phyloP scores from a whole-genome alignment of 352 stramenopile genomes.

The Pythium vanterpoolii region DNA sequence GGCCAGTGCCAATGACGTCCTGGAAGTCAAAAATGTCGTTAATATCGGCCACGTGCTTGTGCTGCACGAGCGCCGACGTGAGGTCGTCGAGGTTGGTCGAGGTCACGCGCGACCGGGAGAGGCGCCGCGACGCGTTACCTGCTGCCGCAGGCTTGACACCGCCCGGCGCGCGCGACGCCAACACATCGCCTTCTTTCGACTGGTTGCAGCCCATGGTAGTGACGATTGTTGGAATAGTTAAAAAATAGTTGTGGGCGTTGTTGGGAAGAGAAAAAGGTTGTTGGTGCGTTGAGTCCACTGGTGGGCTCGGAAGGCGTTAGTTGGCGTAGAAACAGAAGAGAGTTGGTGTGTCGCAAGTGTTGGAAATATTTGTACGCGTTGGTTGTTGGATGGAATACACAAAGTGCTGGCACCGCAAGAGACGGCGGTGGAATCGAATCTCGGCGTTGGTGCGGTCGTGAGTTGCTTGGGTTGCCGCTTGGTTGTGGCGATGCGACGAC shows the following conservation, averaged over 20 bases:
- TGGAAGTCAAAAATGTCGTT: slow-evolving; percentile 59
- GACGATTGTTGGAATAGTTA: background rate
- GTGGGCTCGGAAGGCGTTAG: too few relatives aligned
- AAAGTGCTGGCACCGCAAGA: too few relatives aligned
- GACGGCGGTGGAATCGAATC: too few relatives aligned
- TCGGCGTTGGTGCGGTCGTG: too few relatives aligned
- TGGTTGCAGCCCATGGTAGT: slow-evolving; percentile 54
- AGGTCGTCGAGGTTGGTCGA: slow-evolving; percentile 58
- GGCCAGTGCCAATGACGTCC: slow-evolving; percentile 58
- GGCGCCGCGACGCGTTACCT: background rate
- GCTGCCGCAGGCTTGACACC: background rate
- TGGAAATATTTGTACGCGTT: too few relatives aligned
- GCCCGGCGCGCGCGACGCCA: slow-evolving; percentile 30
- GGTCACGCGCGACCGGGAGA: slow-evolving; percentile 27
- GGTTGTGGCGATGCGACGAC: too few relatives aligned
- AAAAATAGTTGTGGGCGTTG: too few relatives aligned
- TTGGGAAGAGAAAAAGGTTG: too few relatives aligned
- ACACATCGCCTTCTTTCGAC: slow-evolving; percentile 44
- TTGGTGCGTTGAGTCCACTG: background rate
- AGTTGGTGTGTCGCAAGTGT: background rate
- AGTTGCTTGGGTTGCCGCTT: too few relatives aligned
- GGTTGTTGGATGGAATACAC: too few relatives aligned
- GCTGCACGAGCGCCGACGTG: slow-evolving; percentile 71
- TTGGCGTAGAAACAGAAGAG: background rate
- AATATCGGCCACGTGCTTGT: slow-evolving; percentile 72